These are phyloP conservation scores for Candida ovalis DNA, from an alignment of 805 yeast genomes.

Conservation along the genomic window DNA sequence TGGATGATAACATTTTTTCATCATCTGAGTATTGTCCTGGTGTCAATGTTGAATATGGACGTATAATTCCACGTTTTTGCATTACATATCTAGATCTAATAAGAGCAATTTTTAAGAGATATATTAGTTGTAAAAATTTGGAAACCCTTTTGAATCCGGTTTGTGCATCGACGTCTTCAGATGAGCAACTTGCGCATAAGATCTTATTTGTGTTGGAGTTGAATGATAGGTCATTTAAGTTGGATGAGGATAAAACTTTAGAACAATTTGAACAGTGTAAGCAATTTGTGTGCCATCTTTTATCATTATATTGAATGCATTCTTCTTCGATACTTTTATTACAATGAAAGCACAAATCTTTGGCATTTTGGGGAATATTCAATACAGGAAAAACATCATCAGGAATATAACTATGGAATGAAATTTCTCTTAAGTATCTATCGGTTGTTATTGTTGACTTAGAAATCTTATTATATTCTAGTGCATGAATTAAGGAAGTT, in stretches of 20 bases:
- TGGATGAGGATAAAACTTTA: constrained; percentile 36
- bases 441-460: constrained; percentile 62
- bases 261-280: constrained; percentile 62
- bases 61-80: constrained; percentile 28
- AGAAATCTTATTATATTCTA: constrained; percentile 57
- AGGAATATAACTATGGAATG: constrained; percentile 41
- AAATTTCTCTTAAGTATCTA: constrained; percentile 52
- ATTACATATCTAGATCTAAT: constrained; percentile 66
- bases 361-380: constrained; percentile 53
- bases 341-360: constrained; percentile 75
- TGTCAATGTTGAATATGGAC: constrained; percentile 2
- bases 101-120: constrained; percentile 78
- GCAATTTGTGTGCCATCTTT: constrained; percentile 83
- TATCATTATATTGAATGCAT: constrained; percentile 59
- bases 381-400: constrained; percentile 38
- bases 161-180: constrained; percentile 43
- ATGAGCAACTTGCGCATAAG: constrained; percentile 62
- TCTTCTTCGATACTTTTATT: constrained; percentile 75
- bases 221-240: constrained; percentile 45
- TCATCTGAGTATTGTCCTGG: background rate
- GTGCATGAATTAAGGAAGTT: constrained; percentile 71
- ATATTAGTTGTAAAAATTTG: constrained; percentile 69
- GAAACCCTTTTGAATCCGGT: constrained; percentile 61
- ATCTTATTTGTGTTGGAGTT: constrained; percentile 36
- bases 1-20: background rate